Percentiles rank a stretch among this genome's conserved stretches.
phyloP scores from a whole-genome alignment of 2,329 filamentous ascomycete genomes.

The Aspergillus sp. region DNA sequence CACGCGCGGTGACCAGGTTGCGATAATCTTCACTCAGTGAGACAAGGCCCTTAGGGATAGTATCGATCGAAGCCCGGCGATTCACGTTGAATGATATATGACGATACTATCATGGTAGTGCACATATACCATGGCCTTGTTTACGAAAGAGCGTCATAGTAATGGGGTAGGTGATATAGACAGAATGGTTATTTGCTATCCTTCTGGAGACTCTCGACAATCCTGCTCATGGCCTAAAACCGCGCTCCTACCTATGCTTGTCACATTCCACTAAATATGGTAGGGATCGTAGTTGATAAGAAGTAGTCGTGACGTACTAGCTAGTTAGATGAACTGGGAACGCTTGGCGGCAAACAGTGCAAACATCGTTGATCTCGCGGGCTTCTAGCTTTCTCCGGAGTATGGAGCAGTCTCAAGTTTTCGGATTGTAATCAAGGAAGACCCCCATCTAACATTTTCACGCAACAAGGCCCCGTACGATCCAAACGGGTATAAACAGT shows the following conservation, averaged over 20 bases:
- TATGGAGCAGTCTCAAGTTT: neutral
- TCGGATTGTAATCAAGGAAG: neutral
- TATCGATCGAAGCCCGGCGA: neutral
- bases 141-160: neutral
- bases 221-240: neutral
- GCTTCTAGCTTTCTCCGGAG: neutral
- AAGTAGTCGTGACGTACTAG: neutral
- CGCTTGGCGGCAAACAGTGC: constrained; percentile 13
- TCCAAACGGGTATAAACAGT: neutral
- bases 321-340: neutral
- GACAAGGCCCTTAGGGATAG: neutral
- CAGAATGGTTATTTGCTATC: neutral
- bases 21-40: neutral
- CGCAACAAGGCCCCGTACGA: neutral
- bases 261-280: no score
- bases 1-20: no score
- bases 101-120: neutral
- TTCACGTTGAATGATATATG: neutral
- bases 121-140: neutral
- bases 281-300: no score
- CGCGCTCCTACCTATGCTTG: neutral
- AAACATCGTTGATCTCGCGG: constrained; percentile 7
- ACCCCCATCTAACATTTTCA: neutral
- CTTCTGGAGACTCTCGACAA: neutral
- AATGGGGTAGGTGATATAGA: neutral